A percentile compares a stretch with the other conserved stretches of the same genome.
phyloP scores from a whole-genome alignment of 2,329 filamentous ascomycete species.

The Colletotrichum chrysophilum region DNA sequence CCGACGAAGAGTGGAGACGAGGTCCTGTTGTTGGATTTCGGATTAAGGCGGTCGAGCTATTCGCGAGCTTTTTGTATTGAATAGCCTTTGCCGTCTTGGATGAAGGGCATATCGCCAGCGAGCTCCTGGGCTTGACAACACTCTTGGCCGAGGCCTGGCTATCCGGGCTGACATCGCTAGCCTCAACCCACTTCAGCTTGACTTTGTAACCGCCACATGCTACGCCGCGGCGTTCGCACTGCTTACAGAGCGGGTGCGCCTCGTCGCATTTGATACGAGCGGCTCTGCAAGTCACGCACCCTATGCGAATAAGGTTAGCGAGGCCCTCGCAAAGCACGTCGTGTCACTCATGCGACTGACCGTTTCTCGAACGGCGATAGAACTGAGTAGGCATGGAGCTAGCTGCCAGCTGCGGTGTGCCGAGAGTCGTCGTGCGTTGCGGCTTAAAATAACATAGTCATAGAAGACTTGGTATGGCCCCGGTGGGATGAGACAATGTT shows the following conservation, averaged over 20 bases:
- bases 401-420: neutral
- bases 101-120: neutral
- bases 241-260: neutral
- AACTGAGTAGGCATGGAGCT: neutral
- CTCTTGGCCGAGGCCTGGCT: neutral
- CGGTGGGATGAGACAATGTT: neutral
- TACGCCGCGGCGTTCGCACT: neutral
- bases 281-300: neutral
- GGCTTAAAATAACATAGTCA: neutral
- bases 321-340: neutral
- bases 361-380: slow-evolving; percentile 8
- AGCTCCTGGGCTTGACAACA: neutral
- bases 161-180: neutral
- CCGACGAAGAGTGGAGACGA: neutral
- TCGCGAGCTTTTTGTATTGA: neutral
- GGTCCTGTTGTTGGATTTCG: neutral
- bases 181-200: slow-evolving; percentile 10
- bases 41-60: neutral
- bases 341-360: neutral
- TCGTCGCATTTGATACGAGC: slow-evolving; percentile 12
- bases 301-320: neutral
- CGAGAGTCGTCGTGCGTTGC: neutral
- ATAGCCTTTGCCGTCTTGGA: neutral
- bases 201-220: slow-evolving; percentile 1
- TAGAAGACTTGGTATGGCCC: neutral